These are phyloP conservation scores for Fistulinella prunicolor DNA, from an alignment of 768 basidiomycete genomes.

Conservation along the genomic window DNA sequence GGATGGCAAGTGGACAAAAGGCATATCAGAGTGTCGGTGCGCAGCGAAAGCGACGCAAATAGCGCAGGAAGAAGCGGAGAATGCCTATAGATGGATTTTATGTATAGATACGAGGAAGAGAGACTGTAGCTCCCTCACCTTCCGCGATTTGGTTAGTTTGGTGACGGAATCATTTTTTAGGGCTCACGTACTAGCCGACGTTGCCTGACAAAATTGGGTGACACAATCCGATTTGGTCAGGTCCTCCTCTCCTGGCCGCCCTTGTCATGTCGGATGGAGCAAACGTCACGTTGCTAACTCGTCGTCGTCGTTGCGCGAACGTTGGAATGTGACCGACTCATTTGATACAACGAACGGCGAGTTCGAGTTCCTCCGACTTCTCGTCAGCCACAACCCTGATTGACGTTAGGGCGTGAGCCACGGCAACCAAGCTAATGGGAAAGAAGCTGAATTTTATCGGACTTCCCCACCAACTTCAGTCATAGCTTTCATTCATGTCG, in stretches of 20 bases:
- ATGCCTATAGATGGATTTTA: slow-evolving; percentile 16
- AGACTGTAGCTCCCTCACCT: background rate
- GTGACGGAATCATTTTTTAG: slow-evolving; percentile 19
- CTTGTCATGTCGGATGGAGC: no score
- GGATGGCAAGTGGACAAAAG: slow-evolving; percentile 63
- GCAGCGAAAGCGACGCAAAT: slow-evolving; percentile 21
- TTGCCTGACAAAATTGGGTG: slow-evolving; percentile 20
- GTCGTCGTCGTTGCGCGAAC: no score
- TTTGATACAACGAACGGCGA: no score
- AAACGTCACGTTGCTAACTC: no score
- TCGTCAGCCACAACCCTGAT: background rate
- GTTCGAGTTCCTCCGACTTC: background rate
- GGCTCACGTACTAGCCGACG: slow-evolving; percentile 18
- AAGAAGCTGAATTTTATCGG: slow-evolving; percentile 8
- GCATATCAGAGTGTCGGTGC: slow-evolving; percentile 48
- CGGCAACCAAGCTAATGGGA: slow-evolving; percentile 5
- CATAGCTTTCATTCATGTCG: slow-evolving; percentile 5
- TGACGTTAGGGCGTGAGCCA: slow-evolving; percentile 19
- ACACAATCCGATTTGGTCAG: slow-evolving; percentile 3
- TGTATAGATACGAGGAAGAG: slow-evolving; percentile 16
- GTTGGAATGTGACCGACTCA: no score
- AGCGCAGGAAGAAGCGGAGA: slow-evolving; percentile 2
- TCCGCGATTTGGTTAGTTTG: slow-evolving; percentile 8
- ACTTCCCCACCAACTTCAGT: slow-evolving; percentile 9
- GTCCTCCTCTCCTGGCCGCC: no score